Conservation (phyloP, 1,284 basidiomycete species). For the Marasmius fiardii region DNA sequence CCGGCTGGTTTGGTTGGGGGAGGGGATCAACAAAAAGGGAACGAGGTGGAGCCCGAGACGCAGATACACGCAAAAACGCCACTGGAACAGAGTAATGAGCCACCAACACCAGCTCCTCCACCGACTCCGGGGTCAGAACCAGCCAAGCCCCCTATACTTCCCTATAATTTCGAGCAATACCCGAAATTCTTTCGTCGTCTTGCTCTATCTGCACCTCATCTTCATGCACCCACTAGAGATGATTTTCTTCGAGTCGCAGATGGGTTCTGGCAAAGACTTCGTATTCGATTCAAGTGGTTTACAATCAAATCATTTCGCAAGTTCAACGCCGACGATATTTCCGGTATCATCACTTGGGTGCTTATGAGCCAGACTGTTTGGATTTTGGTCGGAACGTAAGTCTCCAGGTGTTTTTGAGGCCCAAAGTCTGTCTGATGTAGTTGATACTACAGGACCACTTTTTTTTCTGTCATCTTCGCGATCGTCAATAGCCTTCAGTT, state of each 20-base stretch:
- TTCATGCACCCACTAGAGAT: conserved; percentile 82
- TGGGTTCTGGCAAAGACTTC: conserved; percentile 86
- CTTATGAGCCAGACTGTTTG: conserved; percentile 92
- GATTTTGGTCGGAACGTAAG: conserved; percentile 93
- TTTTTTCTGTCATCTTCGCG: conserved; percentile 91
- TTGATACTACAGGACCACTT: conserved; percentile 72
- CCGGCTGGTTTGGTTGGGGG: too few relatives aligned
- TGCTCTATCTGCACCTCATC: conserved; percentile 69
- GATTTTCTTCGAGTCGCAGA: conserved; percentile 86
- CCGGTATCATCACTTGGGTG: conserved; percentile 94
- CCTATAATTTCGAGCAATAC: conserved; percentile 63
- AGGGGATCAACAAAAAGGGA: neutral
- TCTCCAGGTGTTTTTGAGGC: conserved; percentile 16
- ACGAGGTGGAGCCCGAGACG: neutral
- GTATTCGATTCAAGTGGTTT: conserved; percentile 97
- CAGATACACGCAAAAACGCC: neutral
- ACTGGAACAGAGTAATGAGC: neutral
- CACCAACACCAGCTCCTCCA: neutral
- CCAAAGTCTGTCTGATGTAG: neutral
- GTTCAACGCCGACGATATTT: conserved; percentile 97
- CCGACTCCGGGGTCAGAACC: too few relatives aligned
- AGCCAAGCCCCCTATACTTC: conserved; percentile 15
- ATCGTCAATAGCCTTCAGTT: conserved; percentile 87
- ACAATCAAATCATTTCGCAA: conserved; percentile 93
- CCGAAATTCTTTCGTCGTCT: conserved; percentile 77